Evolutionary conservation across 83 land plant species (phyloP).

Genomic region (Larix sibirica): DNA sequence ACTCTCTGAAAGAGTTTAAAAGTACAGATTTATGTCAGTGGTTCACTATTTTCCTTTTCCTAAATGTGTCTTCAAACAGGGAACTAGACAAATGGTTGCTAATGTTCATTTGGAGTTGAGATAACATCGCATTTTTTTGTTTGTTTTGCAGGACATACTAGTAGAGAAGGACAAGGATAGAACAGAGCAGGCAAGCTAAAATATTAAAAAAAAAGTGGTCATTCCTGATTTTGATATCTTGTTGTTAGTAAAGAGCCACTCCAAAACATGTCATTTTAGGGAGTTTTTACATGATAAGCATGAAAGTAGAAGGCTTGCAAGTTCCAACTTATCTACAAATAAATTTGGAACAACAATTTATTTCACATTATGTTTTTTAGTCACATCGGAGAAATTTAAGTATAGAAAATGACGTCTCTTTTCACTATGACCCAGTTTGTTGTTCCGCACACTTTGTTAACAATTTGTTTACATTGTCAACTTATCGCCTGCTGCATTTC

Average conservation of each 20-base stretch:
- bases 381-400: not conserved
- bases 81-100: not conserved
- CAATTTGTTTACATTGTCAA: not conserved
- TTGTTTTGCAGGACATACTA: conserved; percentile 47
- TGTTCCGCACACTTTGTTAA: not conserved
- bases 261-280: not conserved
- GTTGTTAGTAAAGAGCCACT: not conserved
- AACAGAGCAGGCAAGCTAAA: conserved; percentile 45
- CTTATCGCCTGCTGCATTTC: not conserved
- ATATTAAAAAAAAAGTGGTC: not conserved
- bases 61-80: not conserved
- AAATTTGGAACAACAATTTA: not conserved
- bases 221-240: not conserved
- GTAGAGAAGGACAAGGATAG: conserved; percentile 29
- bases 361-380: not conserved
- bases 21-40: conserved; percentile 1
- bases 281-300: not conserved
- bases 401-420: not conserved
- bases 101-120: not conserved
- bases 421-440: not conserved
- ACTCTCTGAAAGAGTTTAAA: too few relatives aligned
- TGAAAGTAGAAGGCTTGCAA: not conserved
- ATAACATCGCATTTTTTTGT: not conserved
- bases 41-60: not conserved
- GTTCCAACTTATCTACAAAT: not conserved